Evolutionary conservation across 352 stramenopile genomes (phyloP), one percentile per base, ranked within the genome.

Genomic region (Globisporangium alternatum): DNA sequence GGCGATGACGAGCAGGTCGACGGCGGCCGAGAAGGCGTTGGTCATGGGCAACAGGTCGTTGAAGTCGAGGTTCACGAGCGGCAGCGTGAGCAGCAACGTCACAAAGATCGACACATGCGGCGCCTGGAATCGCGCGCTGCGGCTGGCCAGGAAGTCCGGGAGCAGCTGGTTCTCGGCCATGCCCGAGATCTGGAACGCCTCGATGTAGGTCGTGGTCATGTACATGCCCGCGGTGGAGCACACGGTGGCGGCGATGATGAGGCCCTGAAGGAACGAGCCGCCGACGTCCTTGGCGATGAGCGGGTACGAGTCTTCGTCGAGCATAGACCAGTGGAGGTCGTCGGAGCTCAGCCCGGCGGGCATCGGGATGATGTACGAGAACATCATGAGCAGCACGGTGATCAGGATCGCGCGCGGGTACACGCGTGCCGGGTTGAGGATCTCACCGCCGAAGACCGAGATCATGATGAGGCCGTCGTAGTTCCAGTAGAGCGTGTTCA

Each of bases 401-500:
- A 89, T 71, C 30, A 84, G 71, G 73, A 98, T 96, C 2, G 91
- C 93, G 2, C 76, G 70, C 3, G 92, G 83, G 70, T 97, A 98
- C 2, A 82, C 86, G 12, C 71, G 76, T 2, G 76, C 84, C 0
- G 93, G 92, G 70, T 96, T 89, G 9, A 86, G 68, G 12, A 98
- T 88, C 59, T 99, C 91, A 2, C 83, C 91, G 5, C 89, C 93
- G 66, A 98, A 98, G 5, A 88, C 84, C 0, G 90, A 96, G 2
- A 88, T 87, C 60, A 81, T 89, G 67, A 98, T 89, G 68, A 98
- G 98, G 31, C 89, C 94, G 68, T 98, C 98, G 49, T 97, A 91
- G 74, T 97, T 98, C 93, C 95, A 98, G 75, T 98, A 98, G 41
- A 99, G 73, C 31, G 95, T 97, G 72, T 98, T 98, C 8, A 98